A percentile compares a stretch with the other conserved stretches of the same genome.
These are phyloP conservation scores for Saccharomyces uvarum DNA, from an alignment of 1,139 yeast species.

Conservation along the genomic window DNA sequence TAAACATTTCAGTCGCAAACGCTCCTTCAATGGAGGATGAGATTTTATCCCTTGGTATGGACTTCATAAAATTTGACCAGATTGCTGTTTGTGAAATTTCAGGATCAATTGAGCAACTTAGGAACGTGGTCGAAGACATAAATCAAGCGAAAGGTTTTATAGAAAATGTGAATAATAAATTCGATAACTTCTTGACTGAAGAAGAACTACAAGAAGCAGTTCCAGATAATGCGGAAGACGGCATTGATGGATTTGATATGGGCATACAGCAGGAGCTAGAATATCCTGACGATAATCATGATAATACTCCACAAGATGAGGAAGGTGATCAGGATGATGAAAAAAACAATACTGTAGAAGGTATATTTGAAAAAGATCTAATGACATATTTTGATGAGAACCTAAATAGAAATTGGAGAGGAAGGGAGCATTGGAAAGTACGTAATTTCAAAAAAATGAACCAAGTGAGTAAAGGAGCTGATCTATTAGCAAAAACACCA, in stretches of 20 bases:
- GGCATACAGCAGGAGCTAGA: constrained; percentile 15
- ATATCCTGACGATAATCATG: constrained; percentile 24
- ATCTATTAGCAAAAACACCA: not conserved
- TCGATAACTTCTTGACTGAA: constrained; percentile 29
- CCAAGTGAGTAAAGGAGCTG: constrained; percentile 12
- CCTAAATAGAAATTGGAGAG: constrained; percentile 71
- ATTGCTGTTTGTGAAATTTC: constrained; percentile 45
- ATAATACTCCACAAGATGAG: constrained; percentile 14
- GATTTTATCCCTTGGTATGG: constrained; percentile 28
- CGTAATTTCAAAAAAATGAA: constrained; percentile 42
- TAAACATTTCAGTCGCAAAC: not conserved
- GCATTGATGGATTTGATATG: constrained; percentile 17
- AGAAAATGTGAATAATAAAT: constrained; percentile 39
- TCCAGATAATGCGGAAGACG: constrained; percentile 29
- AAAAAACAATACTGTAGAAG: constrained; percentile 16
- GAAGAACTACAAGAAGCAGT: constrained; percentile 34
- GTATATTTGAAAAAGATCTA: constrained; percentile 55
- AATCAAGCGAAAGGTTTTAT: constrained; percentile 48
- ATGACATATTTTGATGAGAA: constrained; percentile 75
- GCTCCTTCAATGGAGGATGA: constrained; percentile 23
- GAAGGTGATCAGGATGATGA: constrained; percentile 9
- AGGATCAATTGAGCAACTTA: constrained; percentile 54
- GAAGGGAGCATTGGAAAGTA: constrained; percentile 92
- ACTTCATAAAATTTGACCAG: constrained; percentile 30
- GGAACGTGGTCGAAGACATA: constrained; percentile 51